These are phyloP conservation scores for Hypoxylon crocopeplum DNA, from an alignment of 495 filamentous ascomycete genomes.

Conservation along the genomic window DNA sequence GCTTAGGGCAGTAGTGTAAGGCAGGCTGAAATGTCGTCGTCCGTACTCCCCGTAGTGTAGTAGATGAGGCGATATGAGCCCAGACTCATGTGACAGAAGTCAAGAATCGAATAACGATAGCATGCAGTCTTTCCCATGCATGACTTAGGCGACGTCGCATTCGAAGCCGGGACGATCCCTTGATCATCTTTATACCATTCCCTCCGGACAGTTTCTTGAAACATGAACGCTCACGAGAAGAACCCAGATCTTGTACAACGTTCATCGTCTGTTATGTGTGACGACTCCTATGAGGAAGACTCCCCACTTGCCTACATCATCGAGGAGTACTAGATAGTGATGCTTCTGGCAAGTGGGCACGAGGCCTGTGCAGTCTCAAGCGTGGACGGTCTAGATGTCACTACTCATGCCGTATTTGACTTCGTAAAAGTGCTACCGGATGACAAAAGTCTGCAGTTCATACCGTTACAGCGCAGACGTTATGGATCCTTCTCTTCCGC, in stretches of 20 bases:
- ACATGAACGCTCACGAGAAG: not conserved
- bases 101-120: conserved; percentile 1
- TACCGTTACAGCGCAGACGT: conserved; percentile 12
- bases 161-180: conserved; percentile 1
- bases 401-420: not conserved
- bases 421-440: conserved; percentile 10
- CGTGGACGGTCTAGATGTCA: conserved; percentile 7
- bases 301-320: conserved; percentile 11
- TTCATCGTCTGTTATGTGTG: not conserved
- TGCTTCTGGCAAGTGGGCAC: conserved; percentile 21
- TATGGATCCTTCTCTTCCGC: not conserved
- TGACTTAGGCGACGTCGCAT: conserved; percentile 8
- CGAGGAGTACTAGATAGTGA: conserved; percentile 2
- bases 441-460: conserved; percentile 19
- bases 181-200: not conserved
- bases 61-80: not conserved
- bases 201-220: conserved; percentile 4
- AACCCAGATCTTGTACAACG: not conserved
- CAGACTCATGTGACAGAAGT: not conserved
- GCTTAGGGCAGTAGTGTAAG: not conserved
- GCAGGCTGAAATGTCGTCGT: not conserved
- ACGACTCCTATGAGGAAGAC: not conserved
- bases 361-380: conserved; percentile 5
- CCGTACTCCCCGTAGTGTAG: conserved; percentile 1
- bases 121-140: conserved; percentile 13